A percentile compares a stretch with the other conserved stretches of the same genome.
These are phyloP conservation scores for Escallonia herrerae DNA, from an alignment of 129 eudicot species.

Conservation along the genomic window DNA sequence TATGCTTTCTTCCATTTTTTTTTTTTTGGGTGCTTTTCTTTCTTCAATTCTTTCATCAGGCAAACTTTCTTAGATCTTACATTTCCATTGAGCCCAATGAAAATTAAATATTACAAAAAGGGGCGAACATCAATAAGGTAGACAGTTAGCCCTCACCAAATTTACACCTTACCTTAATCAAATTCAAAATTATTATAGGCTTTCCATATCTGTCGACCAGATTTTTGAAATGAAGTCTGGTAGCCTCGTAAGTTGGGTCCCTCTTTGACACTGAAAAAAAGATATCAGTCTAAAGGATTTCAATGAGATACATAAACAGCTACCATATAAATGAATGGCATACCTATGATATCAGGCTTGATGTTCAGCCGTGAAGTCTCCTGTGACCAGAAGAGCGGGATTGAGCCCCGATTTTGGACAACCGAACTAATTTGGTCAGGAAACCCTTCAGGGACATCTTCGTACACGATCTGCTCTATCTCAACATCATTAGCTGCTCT, in stretches of 20 bases:
- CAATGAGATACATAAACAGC: constrained; percentile 3
- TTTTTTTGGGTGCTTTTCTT: not conserved
- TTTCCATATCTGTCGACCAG: constrained; percentile 77
- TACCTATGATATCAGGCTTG: constrained; percentile 78
- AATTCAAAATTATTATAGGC: constrained; percentile 62
- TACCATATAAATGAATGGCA: constrained; percentile 16
- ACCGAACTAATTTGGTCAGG: constrained; percentile 64
- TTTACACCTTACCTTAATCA: constrained; percentile 55
- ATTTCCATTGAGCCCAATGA: too few relatives aligned
- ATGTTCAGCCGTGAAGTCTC: constrained; percentile 69
- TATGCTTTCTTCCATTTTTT: too few relatives aligned
- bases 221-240: constrained; percentile 72
- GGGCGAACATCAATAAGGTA: too few relatives aligned
- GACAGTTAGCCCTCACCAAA: not conserved
- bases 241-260: constrained; percentile 56
- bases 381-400: constrained; percentile 85
- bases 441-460: constrained; percentile 54
- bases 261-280: constrained; percentile 51
- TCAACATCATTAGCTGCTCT: constrained; percentile 88
- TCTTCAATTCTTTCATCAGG: too few relatives aligned
- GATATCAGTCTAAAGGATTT: constrained; percentile 14
- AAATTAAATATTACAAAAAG: too few relatives aligned
- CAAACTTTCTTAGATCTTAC: too few relatives aligned
- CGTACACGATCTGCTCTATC: constrained; percentile 75
- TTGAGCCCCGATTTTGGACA: constrained; percentile 83